These are phyloP conservation scores for Eucalyptus pauciflora DNA, from an alignment of 345 rosid species.

Conservation along the genomic window DNA sequence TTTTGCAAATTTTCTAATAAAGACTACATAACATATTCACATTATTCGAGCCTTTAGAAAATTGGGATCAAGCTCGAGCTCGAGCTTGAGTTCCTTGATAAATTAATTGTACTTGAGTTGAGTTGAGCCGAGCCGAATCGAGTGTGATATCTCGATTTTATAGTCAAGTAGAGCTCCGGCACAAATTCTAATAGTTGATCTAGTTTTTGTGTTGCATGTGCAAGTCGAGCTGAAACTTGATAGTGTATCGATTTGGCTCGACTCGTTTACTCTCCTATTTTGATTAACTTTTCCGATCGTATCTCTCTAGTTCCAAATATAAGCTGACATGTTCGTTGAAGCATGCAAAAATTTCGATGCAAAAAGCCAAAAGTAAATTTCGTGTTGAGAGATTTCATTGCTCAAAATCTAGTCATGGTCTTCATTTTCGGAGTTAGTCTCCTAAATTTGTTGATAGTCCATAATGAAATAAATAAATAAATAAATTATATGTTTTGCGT, in stretches of 20 bases:
- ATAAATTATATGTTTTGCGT: not conserved
- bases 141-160: not conserved
- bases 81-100: not conserved
- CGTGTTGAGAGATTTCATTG: not conserved
- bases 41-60: not conserved
- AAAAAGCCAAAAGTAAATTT: not conserved
- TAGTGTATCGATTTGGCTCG: fast-evolving
- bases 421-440: not conserved
- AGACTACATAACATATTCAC: not conserved
- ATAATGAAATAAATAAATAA: not conserved
- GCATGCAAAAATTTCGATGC: not conserved
- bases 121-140: fast-evolving
- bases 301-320: not conserved
- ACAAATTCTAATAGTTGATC: not conserved
- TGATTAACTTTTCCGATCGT: not conserved
- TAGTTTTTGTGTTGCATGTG: not conserved
- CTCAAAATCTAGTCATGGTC: not conserved
- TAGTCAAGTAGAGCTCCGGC: not conserved
- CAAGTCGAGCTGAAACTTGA: not conserved
- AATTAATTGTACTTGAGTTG: not conserved
- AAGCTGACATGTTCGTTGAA: not conserved
- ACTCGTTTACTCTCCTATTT: not conserved
- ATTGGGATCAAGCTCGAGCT: not conserved
- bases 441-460: not conserved
- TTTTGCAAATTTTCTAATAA: too few species aligned